A percentile compares a stretch with the other conserved stretches of the same genome.
Conservation (phyloP, 75 land plant species). For the Selaginella moellendorffii region DNA sequence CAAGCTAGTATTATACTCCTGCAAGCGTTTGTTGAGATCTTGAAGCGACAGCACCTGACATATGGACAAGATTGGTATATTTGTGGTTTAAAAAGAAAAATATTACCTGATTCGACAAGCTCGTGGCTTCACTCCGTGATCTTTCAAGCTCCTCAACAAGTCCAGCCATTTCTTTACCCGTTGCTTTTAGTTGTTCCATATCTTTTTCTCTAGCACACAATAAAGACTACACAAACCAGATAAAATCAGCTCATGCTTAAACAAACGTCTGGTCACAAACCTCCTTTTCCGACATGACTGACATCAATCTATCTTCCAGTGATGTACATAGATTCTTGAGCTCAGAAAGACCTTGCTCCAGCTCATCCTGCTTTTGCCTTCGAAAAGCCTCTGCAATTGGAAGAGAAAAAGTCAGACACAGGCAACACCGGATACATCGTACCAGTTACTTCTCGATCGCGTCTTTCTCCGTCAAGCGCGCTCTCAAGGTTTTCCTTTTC, state of each 20-base stretch:
- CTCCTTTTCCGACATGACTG: conserved; percentile 11
- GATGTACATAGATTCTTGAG: conserved; percentile 9
- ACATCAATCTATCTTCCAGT: conserved; percentile 9
- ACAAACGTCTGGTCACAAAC: neutral
- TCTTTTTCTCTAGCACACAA: neutral
- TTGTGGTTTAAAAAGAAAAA: neutral
- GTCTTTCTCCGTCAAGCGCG: neutral
- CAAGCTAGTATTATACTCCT: conserved; percentile 7
- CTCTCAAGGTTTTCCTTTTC: neutral
- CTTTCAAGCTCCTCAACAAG: neutral
- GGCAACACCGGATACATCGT: neutral
- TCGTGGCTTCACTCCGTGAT: neutral
- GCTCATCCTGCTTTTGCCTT: conserved; percentile 7
- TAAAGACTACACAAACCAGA: neutral
- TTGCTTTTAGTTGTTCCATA: neutral
- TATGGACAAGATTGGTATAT: neutral
- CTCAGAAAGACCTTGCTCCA: conserved; percentile 13
- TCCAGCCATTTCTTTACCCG: neutral
- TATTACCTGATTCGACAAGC: neutral
- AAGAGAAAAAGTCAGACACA: neutral
- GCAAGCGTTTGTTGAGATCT: conserved; percentile 4
- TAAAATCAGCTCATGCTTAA: neutral
- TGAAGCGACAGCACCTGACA: neutral
- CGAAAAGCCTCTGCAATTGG: neutral
- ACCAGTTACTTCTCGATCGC: neutral